Evolutionary conservation across 345 rosid species (phyloP).

Genomic region (Brassica nigra): DNA sequence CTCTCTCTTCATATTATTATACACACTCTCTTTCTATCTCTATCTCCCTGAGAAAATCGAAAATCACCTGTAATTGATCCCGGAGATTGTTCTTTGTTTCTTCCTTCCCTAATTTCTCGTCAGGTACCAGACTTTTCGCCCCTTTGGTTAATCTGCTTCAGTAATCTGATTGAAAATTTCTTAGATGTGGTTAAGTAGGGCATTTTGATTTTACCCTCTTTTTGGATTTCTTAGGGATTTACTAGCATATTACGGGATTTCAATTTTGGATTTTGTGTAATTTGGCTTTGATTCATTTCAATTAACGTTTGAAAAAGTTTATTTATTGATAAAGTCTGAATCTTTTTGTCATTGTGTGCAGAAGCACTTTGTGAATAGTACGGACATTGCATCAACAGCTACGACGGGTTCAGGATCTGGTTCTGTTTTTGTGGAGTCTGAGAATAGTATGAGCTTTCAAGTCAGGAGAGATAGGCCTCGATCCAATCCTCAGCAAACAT

Average conservation of each 20-base stretch:
- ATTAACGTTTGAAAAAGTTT: neutral
- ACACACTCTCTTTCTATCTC: conserved; percentile 14
- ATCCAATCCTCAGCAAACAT: conserved; percentile 52
- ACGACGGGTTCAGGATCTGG: conserved; percentile 27
- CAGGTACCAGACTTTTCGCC: conserved; percentile 21
- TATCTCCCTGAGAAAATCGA: neutral
- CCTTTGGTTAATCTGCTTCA: neutral
- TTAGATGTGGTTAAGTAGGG: neutral
- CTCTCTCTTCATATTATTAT: neutral
- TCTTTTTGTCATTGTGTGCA: neutral
- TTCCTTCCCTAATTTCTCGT: neutral
- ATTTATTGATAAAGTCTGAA: neutral
- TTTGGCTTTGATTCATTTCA: neutral
- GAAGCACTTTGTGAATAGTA: neutral
- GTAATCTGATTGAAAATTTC: neutral
- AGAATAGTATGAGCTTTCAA: conserved; percentile 62
- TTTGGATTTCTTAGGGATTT: too few species aligned
- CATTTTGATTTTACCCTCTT: neutral
- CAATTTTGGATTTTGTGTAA: neutral
- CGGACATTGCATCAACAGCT: conserved; percentile 7
- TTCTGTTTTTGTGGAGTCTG: conserved; percentile 27
- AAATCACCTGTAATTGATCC: conserved; percentile 14
- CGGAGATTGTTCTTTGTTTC: conserved; percentile 15
- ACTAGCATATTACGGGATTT: neutral
- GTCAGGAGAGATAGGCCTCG: conserved; percentile 57